Evolutionary conservation across 805 yeast species (phyloP), one percentile per base, ranked within the genome.

Genomic region (Candida nitratophila): DNA sequence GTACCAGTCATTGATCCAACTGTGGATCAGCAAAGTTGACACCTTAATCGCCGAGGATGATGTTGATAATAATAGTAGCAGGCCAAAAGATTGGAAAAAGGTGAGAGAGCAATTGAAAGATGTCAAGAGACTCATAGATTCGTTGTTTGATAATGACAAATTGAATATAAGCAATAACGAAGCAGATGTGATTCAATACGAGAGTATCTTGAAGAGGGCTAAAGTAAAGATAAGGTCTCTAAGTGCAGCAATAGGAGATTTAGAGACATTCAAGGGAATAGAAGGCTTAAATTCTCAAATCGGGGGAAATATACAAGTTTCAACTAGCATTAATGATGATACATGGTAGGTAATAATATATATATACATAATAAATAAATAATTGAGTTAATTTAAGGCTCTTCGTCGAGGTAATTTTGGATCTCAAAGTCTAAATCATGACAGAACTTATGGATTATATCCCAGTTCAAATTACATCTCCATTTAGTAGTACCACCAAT

Each of bases 401-500:
- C 39, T 39, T 73, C 79, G 19, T 59, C 57, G 19, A 87, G 52
- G 55, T 82, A 87, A 46, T 76, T 79, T 26, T 73, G 77, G 11
- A 89, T 69, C 1, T 81, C 86, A 53, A 90, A 78, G 10, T 75
- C 69, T 9, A 89, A 68, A 19, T 83, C 86, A 19, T 68, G 61
- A 0, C 95, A 79, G 33, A 88, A 67, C 40, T 71, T 70, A 48
- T 73, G 71, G 11, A 84, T 74, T 8, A 78, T 71, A 30, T 73
- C 73, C 85, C 87, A 88, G 36, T 79, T 73, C 9, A 83, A 77
- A 54, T 85, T 86, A 48, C 87, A 79, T 56, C 76, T 82, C 95
- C 95, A 89, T 53, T 82, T 77, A 1, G 85, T 75, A 45, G 77
- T 76, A 17, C 88, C 77, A 43, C 79, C 83, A 36, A 88, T 76